phyloP scores from a whole-genome alignment of 2,329 filamentous ascomycete genomes.

The Ophiostoma novo-ulmi region DNA sequence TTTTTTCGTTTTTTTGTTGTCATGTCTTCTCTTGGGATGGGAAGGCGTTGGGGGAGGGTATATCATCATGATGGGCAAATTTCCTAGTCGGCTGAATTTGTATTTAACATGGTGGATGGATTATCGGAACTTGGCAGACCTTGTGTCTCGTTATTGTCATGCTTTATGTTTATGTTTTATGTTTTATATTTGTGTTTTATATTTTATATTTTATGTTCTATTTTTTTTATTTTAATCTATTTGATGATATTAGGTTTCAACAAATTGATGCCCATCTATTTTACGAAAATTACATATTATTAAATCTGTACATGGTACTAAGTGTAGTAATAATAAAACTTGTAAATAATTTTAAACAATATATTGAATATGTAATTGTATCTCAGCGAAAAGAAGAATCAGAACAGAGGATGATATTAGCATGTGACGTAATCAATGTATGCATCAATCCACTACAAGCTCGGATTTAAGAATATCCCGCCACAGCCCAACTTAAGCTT shows the following conservation, averaged over 20 bases:
- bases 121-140: background rate
- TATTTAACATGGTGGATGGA: background rate
- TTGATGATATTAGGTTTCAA: background rate
- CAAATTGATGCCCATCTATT: background rate
- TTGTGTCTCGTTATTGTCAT: background rate
- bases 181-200: background rate
- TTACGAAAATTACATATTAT: background rate
- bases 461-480: background rate
- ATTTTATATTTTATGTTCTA: background rate
- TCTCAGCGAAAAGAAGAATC: background rate
- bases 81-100: background rate
- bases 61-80: background rate
- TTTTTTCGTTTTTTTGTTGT: background rate
- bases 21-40: slow-evolving; percentile 15
- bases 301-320: background rate
- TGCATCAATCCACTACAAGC: background rate
- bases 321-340: background rate
- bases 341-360: background rate
- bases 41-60: slow-evolving; percentile 1
- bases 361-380: background rate
- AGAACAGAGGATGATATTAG: background rate
- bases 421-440: background rate
- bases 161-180: background rate
- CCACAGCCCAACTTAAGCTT: background rate
- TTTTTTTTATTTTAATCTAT: no score